Percentiles rank a stretch among this genome's conserved stretches.
Conservation (phyloP, 441 rosid species). For the Mallotus japonicus region DNA sequence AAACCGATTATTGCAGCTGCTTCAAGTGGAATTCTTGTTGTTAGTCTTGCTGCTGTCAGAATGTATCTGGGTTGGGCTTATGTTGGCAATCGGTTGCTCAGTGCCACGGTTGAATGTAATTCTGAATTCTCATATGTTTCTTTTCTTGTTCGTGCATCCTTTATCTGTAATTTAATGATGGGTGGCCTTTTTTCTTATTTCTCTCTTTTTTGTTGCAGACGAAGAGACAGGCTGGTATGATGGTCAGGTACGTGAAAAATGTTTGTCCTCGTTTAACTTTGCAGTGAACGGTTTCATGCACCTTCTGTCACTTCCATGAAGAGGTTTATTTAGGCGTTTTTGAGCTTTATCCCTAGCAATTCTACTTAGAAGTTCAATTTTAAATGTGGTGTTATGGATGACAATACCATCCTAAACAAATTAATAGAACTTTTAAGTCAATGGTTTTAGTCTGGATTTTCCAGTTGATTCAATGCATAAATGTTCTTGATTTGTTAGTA, state of each 20-base stretch:
- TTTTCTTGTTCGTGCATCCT: not conserved
- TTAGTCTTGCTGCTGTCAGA: slow-evolving; percentile 74
- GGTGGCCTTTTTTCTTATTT: not conserved
- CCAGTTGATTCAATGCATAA: not conserved
- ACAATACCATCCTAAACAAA: not conserved
- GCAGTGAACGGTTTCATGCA: not conserved
- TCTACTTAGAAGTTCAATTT: not conserved
- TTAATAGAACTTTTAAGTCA: not conserved
- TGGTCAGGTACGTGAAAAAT: slow-evolving; percentile 62
- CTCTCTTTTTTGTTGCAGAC: slow-evolving; percentile 44
- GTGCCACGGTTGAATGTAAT: slow-evolving; percentile 89
- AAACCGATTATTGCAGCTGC: slow-evolving; percentile 52
- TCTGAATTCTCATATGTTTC: slow-evolving; percentile 8
- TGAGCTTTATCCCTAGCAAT: not conserved
- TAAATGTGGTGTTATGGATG: not conserved
- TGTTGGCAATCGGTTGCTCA: slow-evolving; percentile 89
- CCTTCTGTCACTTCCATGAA: not conserved
- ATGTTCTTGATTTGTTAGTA: not conserved
- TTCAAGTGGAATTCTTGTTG: slow-evolving; percentile 76
- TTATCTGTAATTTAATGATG: not conserved
- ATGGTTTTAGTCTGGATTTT: not conserved
- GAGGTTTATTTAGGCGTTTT: not conserved
- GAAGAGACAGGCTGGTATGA: slow-evolving; percentile 99
- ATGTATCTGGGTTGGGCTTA: slow-evolving; percentile 98
- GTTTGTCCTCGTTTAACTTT: not conserved